Base-by-base conservation (phyloP, 2,329 filamentous ascomycete species). In the Teratosphaeria viscida region DNA sequence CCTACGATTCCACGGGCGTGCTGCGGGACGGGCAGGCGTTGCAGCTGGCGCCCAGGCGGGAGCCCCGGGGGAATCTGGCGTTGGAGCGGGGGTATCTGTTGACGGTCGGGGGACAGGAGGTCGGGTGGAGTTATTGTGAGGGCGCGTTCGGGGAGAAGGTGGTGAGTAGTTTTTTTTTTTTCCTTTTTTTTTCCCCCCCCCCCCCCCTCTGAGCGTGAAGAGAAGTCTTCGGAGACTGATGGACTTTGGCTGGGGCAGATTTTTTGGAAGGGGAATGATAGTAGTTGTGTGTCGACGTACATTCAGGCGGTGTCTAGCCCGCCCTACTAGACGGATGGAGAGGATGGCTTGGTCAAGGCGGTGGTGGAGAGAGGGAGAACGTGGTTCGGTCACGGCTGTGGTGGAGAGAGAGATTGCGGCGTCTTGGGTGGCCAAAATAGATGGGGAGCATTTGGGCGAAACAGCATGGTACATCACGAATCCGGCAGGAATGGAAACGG, bases 81-180 rank as follows among this genome's bases (percentile, higher is more conserved):
- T 57, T 77, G 59, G 61, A 68, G 56, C 65, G 66, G 14, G 75
- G 72, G 35, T 75, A 74, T 61, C 57, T 77, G 29, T 52, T 77
- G 43, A 72, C 68, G 1, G 73, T 76, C 26, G 66, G 67, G 55
- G 74, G 71, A 0, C 60, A 70, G 56, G 70, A 57, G 11, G 66
- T 69, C 56, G 74, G 74, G 0, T 77, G 74, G 75, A 74, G 66
- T 53, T 65, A 76, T 49, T 77, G 75, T 58, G 61, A 68, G 23
- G 73, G 70, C 2, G 61, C 65, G 7, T 57, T 73, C 37, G 66
- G 64, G 16, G 62, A 69, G 60, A 62, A 63, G 10, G 72, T 75
- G 55, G 67, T 77, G 63, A 67, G 71, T 69, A n/a, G n/a, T 23
- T 23, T 23, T 49, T 34, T 16, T 69, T 53, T 37, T 53, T 34